Percentiles rank a stretch among this genome's conserved stretches.
These are phyloP conservation scores for Aphanomyces astaci DNA, from an alignment of 352 stramenopile genomes.

Conservation along the genomic window DNA sequence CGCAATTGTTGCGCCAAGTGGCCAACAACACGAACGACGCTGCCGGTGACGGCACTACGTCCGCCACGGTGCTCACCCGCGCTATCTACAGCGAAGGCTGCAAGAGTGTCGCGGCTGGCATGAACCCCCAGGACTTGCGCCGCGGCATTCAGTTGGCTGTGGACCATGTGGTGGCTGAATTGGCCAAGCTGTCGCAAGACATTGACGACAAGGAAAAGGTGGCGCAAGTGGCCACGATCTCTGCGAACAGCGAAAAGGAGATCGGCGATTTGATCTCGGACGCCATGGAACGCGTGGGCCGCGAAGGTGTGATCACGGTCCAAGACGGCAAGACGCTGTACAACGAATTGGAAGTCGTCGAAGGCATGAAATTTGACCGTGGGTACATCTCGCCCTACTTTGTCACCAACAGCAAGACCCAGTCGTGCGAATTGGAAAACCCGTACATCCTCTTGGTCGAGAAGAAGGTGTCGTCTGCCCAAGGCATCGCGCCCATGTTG, in stretches of 20 bases:
- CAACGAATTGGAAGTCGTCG: constrained; percentile 99
- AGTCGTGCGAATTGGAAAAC: constrained; percentile 98
- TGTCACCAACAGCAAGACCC: constrained; percentile 99
- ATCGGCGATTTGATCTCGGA: constrained; percentile 98
- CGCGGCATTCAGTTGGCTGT: constrained; percentile 97
- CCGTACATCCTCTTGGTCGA: constrained; percentile 99
- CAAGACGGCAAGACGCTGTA: constrained; percentile 99
- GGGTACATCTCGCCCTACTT: constrained; percentile 99
- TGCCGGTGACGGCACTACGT: constrained; percentile 99
- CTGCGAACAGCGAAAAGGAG: constrained; percentile 96
- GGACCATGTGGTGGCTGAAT: constrained; percentile 91
- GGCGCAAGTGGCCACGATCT: constrained; percentile 98
- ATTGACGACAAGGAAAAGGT: constrained; percentile 99
- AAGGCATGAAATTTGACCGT: constrained; percentile 99
- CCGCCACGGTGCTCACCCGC: constrained; percentile 96
- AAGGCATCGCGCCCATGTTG: constrained; percentile 95
- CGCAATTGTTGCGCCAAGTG: constrained; percentile 73
- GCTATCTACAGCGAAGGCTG: constrained; percentile 98
- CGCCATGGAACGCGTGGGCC: constrained; percentile 99
- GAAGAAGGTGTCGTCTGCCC: constrained; percentile 98
- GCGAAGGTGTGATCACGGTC: constrained; percentile 97
- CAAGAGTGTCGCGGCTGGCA: constrained; percentile 98
- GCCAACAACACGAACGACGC: constrained; percentile 99
- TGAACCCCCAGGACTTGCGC: constrained; percentile 99
- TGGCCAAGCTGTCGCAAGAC: constrained; percentile 93